A percentile compares a stretch with the other conserved stretches of the same genome.
These are phyloP conservation scores for Intubia oerlemansii DNA, from an alignment of 2,329 filamentous ascomycete species.

Conservation along the genomic window DNA sequence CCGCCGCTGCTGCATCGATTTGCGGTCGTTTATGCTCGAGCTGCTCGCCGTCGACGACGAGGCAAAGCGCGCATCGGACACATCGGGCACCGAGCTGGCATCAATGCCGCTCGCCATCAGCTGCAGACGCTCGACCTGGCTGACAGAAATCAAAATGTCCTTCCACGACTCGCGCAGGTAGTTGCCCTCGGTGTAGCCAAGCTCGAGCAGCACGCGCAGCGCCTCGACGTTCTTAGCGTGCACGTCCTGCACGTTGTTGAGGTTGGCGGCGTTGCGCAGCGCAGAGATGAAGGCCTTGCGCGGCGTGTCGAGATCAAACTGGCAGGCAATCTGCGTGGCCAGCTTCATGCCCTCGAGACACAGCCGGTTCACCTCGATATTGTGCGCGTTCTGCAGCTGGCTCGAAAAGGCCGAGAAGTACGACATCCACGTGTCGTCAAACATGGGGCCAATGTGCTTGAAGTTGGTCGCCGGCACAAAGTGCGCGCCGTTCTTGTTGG, in stretches of 20 bases:
- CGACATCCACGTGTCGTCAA: constrained; percentile 98
- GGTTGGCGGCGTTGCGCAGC: constrained; percentile 79
- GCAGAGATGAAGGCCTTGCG: constrained; percentile 88
- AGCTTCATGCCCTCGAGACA: constrained; percentile 93
- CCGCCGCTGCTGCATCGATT: constrained; percentile 35
- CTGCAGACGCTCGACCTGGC: constrained; percentile 85
- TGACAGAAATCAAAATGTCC: constrained; percentile 85
- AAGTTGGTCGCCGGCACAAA: constrained; percentile 89
- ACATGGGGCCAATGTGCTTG: constrained; percentile 94
- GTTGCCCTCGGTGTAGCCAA: constrained; percentile 85
- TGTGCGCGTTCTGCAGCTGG: constrained; percentile 82
- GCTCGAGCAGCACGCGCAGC: constrained; percentile 72
- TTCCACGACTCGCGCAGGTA: constrained; percentile 80
- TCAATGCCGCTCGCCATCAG: constrained; percentile 89
- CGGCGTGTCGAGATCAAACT: constrained; percentile 85
- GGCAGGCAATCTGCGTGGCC: constrained; percentile 76
- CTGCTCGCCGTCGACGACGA: constrained; percentile 23
- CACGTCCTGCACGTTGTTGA: constrained; percentile 92
- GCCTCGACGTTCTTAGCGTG: constrained; percentile 92
- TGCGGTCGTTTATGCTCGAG: constrained; percentile 34
- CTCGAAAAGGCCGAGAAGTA: constrained; percentile 88
- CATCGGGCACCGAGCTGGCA: constrained; percentile 78
- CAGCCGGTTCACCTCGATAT: constrained; percentile 73
- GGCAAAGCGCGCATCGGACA: constrained; percentile 58
- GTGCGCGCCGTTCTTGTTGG: constrained; percentile 42